These are phyloP conservation scores for Poronia punctata DNA, from an alignment of 495 filamentous ascomycete species.

Conservation along the genomic window DNA sequence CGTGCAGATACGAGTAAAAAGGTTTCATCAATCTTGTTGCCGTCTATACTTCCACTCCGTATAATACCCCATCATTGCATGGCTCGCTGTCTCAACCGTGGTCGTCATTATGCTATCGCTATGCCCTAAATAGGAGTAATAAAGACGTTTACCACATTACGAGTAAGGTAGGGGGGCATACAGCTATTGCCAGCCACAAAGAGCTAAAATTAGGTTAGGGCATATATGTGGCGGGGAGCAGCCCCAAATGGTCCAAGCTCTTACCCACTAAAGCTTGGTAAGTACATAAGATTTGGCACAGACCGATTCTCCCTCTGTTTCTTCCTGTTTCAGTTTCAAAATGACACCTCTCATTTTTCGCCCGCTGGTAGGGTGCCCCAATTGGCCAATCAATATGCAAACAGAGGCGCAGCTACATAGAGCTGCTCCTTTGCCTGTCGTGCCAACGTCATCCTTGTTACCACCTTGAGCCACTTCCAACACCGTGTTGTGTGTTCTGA, in stretches of 20 bases:
- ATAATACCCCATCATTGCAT: too few species aligned
- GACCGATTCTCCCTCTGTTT: not conserved
- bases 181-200: not conserved
- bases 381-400: constrained; percentile 27
- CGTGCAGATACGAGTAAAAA: too few species aligned
- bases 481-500: constrained; percentile 2
- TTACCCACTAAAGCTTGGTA: not conserved
- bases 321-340: constrained; percentile 12
- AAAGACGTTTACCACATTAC: too few species aligned
- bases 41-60: too few species aligned
- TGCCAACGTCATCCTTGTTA: constrained; percentile 14
- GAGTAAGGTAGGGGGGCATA: too few species aligned
- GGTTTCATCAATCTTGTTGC: too few species aligned
- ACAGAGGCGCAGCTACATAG: constrained; percentile 14
- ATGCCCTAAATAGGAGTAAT: too few species aligned
- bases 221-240: not conserved
- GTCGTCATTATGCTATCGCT: too few species aligned
- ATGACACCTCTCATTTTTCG: not conserved
- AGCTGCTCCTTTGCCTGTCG: constrained; percentile 18
- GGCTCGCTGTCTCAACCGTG: too few species aligned
- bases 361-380: constrained; percentile 9
- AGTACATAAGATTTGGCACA: constrained; percentile 3
- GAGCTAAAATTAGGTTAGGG: not conserved
- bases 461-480: constrained; percentile 17
- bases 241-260: constrained; percentile 2